phyloP scores from a whole-genome alignment of 768 basidiomycete species.

The Tylopilus cervinicoccineus region DNA sequence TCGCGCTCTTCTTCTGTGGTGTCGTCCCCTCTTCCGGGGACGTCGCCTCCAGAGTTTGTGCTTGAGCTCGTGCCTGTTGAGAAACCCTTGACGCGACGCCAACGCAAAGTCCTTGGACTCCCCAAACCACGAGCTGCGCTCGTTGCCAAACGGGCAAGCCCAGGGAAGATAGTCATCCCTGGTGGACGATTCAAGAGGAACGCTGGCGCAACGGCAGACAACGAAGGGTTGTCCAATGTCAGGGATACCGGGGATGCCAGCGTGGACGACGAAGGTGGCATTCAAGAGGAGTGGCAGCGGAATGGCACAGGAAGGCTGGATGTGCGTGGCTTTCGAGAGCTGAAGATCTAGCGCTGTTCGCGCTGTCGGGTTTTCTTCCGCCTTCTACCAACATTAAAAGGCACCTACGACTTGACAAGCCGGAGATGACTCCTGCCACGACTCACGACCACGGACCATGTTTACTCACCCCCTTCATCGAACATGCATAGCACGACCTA shows the following conservation, averaged over 20 bases:
- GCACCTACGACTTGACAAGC: constrained; percentile 6
- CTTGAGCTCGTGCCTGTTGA: constrained; percentile 11
- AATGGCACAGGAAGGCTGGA: constrained; percentile 73
- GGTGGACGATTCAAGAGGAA: constrained; percentile 49
- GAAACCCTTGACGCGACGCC: constrained; percentile 55
- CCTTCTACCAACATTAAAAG: not conserved
- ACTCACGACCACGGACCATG: constrained; percentile 3
- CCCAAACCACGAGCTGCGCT: constrained; percentile 48
- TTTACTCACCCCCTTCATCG: constrained; percentile 3
- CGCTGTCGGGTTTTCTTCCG: not conserved
- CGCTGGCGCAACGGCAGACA: constrained; percentile 5
- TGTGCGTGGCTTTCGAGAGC: constrained; percentile 72
- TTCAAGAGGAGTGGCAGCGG: constrained; percentile 51
- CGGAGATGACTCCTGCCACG: constrained; percentile 8
- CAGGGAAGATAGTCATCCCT: constrained; percentile 61
- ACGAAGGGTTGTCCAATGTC: constrained; percentile 16
- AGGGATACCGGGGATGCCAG: constrained; percentile 21
- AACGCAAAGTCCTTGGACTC: constrained; percentile 65
- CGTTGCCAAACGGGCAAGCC: constrained; percentile 29
- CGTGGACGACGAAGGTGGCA: constrained; percentile 32
- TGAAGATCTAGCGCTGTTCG: constrained; percentile 51
- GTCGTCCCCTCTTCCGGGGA: constrained; percentile 37
- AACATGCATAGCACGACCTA: constrained; percentile 5
- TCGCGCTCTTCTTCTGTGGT: constrained; percentile 30
- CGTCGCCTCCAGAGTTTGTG: constrained; percentile 28